Evolutionary conservation across 148 eudicot genomes (phyloP).

Genomic region (Mesembryanthemum crystallinum): DNA sequence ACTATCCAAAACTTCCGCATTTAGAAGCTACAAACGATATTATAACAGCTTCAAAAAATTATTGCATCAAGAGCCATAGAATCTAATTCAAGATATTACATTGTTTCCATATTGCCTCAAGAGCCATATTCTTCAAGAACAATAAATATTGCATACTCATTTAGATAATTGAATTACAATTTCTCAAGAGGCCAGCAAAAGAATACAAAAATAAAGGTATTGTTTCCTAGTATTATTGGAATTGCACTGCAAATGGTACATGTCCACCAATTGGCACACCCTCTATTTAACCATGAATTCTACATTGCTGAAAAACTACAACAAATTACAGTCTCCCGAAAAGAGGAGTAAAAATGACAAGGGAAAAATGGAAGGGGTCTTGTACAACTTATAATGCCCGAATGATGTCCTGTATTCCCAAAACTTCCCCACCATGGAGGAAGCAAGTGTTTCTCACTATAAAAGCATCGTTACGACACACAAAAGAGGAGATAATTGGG

Average conservation of each 20-base stretch:
- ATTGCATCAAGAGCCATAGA: neutral
- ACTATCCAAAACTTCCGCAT: neutral
- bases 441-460: conserved; percentile 30
- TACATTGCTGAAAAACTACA: conserved; percentile 59
- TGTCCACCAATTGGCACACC: conserved; percentile 40
- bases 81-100: too few species aligned
- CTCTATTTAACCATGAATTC: conserved; percentile 47
- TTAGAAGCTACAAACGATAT: neutral
- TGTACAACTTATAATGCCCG: conserved; percentile 41
- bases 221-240: conserved; percentile 45
- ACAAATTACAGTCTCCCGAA: conserved; percentile 42
- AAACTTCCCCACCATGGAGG: conserved; percentile 36
- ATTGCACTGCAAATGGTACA: conserved; percentile 38
- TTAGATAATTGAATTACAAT: conserved; percentile 8
- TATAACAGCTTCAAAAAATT: neutral
- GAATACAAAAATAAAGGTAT: conserved; percentile 25
- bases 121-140: neutral
- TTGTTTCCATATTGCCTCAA: neutral
- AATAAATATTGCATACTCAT: neutral
- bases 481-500: conserved; percentile 34
- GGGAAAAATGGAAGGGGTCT: conserved; percentile 25
- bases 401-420: conserved; percentile 30
- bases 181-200: conserved; percentile 8
- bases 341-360: conserved; percentile 27
- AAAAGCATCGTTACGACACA: conserved; percentile 41